phyloP scores from a whole-genome alignment of 805 yeast genomes.

The Brettanomyces anomalus region DNA sequence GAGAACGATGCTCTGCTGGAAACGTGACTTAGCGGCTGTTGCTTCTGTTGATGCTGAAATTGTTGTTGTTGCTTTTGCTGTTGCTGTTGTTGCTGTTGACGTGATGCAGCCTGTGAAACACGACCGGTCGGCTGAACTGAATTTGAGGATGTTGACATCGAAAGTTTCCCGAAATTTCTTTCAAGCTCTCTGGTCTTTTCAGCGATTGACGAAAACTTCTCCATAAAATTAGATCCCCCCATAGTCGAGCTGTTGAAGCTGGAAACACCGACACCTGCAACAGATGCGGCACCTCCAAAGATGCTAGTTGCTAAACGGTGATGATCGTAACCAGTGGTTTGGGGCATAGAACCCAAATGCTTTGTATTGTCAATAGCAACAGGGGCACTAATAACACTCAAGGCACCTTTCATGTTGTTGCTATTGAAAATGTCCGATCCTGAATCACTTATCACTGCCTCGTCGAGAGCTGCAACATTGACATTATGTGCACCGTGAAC shows the following conservation, averaged over 20 bases:
- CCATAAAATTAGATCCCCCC: conserved; percentile 37
- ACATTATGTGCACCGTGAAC: conserved; percentile 1
- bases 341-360: neutral
- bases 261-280: conserved; percentile 35
- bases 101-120: conserved; percentile 7
- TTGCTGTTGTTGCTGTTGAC: neutral
- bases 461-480: conserved; percentile 13
- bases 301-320: conserved; percentile 26
- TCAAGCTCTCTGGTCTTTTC: conserved; percentile 65
- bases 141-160: conserved; percentile 16
- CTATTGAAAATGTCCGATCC: conserved; percentile 22
- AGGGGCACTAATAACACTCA: conserved; percentile 27
- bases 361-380: conserved; percentile 5
- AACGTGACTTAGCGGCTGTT: conserved; percentile 6
- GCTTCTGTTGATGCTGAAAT: neutral
- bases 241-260: conserved; percentile 12
- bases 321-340: conserved; percentile 13
- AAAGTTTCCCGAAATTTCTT: conserved; percentile 33
- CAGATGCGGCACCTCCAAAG: conserved; percentile 51
- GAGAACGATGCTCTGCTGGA: conserved; percentile 10
- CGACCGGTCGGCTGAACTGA: conserved; percentile 11
- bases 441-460: conserved; percentile 21
- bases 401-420: conserved; percentile 18
- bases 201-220: conserved; percentile 55
- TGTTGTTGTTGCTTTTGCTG: conserved; percentile 1